Base-by-base conservation (phyloP, 495 filamentous ascomycete genomes). In the Podospora sp. region DNA sequence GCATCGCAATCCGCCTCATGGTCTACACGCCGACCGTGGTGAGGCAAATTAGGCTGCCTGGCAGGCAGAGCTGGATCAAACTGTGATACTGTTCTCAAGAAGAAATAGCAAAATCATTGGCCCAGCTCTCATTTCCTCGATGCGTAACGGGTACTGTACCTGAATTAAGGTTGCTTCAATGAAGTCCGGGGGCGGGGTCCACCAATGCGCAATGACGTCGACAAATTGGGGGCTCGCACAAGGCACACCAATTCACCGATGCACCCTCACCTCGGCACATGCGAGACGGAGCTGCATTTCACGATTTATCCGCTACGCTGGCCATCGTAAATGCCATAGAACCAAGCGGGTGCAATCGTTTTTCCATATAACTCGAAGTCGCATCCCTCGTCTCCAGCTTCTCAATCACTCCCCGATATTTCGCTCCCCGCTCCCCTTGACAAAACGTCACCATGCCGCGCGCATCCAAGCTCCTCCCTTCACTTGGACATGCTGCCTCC, bases 401-500 rank as follows among this genome's bases (percentile, higher is more conserved):
- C 4, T 46, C 29, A 33, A 33, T 33, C 3, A 3, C 29, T 52
- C 21, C 49, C 49, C 2, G 14, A 18, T 2, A 18, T 52, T 12
- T 12, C 49, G 21, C 16, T 52, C 49, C 12, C 49, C 49, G 14
- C 3, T 52, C 49, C n/a, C 49, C 49, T 26, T 22, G n/a, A 24
- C 52, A 14, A 21, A 60, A n/a, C 25, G 50, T 18, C 68, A 77
- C 69, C 75, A 76, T 68, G 85, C 64, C 65, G 16, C 60, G 60
- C 29, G 65, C 69, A 60, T 69, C 62, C 21, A 71, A 66, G 58
- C 68, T 86, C 8, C 85, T 97, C n/a, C 91, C 93, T 61, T 90
- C 92, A 6, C 80, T 96, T n/a, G 92, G 92, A 21, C 94, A 97
- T 81, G 94, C 94, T 59, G 75, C 91, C 22, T 90, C 93, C 20